Evolutionary conservation across 2,329 filamentous ascomycete genomes (phyloP).

Genomic region (Pleomassaria siparia): DNA sequence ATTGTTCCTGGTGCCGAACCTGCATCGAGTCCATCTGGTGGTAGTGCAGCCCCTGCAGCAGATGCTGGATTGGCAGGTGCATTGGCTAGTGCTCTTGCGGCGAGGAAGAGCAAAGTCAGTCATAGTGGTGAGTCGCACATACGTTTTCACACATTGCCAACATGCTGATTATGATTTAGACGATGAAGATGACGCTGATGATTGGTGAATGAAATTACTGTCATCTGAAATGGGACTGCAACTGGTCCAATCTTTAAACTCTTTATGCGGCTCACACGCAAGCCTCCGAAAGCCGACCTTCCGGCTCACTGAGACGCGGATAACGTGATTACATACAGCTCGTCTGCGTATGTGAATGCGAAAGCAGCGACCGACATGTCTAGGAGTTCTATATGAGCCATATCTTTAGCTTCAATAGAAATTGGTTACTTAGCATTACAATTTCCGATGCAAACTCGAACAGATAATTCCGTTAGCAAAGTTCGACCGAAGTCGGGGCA

Average conservation of each 20-base stretch:
- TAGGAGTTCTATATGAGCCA: background rate
- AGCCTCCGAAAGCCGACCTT: too few relatives aligned
- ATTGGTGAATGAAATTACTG: conserved; percentile 56
- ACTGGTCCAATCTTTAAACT: background rate
- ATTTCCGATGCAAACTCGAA: background rate
- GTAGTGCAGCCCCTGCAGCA: conserved; percentile 34
- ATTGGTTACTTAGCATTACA: background rate
- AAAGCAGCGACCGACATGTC: background rate
- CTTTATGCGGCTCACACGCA: background rate
- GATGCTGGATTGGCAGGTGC: conserved; percentile 49
- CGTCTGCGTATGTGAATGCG: background rate
- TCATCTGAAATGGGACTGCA: background rate
- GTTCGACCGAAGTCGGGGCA: background rate
- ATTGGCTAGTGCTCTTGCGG: conserved; percentile 79
- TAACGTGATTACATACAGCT: too few relatives aligned
- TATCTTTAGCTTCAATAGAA: background rate
- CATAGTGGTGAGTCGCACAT: conserved; percentile 71
- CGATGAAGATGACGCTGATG: conserved; percentile 75
- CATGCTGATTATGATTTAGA: conserved; percentile 54
- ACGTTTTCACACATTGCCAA: conserved; percentile 8
- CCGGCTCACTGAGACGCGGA: too few relatives aligned
- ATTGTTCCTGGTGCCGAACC: conserved; percentile 55
- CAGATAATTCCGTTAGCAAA: background rate
- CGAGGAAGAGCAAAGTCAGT: conserved; percentile 90
- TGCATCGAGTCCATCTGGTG: conserved; percentile 50